Base-by-base conservation (phyloP, 2,329 filamentous ascomycete species). In the Talaromyces sp. region DNA sequence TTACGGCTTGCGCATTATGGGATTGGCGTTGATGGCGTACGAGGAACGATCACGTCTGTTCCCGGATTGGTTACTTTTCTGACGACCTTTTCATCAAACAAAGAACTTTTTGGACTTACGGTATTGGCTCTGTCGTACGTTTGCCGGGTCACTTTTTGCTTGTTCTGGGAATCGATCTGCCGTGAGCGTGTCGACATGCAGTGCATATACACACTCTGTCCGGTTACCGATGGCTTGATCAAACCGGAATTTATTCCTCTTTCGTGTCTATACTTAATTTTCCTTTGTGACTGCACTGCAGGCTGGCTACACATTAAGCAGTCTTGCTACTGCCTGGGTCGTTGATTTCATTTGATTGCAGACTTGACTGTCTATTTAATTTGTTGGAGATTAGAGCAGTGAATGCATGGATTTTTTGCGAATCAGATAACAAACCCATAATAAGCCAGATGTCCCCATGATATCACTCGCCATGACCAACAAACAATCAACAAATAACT, bases 21-120 rank as follows among this genome's bases (percentile, higher is more conserved):
- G 65, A 70, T 68, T 63, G 75, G 75, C 72, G 75, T 77, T 77
- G 69, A 72, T 68, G 75, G 71, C 62, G 69, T 72, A 63, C 33
- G 22, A 45, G 61, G 61, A 41, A 52, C 41, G 54, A 43, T 62
- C 47, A 41, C 47, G 60, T 62, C 37, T 31, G 37, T 50, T 61
- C 45, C 59, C 33, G 47, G 45, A 52, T 61, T 10, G 60, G 35
- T 62, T 62, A 16, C 47, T 54, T 43, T 27, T 43, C 43, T 56
- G 47, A 62, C 47, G 47, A 62, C 31, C 45, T 48, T 60, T 48
- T 54, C 35, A 52, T 39, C 33, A 22, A 52, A 54, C 33, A 31
- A 52, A 62, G 60, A 62, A 31, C 31, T 43, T 50, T 24, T 50
- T 24, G 19, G 31, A 31, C 60, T 62, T 54, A 62, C 60, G 22